phyloP scores from a whole-genome alignment of 805 yeast species.

The Lipomyces yamadae region DNA sequence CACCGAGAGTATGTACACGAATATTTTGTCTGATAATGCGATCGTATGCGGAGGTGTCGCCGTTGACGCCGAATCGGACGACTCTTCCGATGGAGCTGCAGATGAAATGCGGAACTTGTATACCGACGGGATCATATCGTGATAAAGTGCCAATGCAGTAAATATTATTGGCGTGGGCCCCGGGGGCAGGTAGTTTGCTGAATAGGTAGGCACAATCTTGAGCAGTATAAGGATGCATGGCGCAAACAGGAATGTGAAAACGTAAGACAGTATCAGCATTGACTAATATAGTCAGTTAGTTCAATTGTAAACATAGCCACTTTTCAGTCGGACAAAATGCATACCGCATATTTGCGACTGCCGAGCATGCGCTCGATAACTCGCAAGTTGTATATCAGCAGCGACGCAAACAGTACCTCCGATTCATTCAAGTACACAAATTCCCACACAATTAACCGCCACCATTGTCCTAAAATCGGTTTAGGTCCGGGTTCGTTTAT shows the following conservation, averaged over 20 bases:
- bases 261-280: conserved; percentile 38
- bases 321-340: conserved; percentile 6
- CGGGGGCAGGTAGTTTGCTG: conserved; percentile 40
- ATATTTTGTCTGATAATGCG: conserved; percentile 47
- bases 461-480: conserved; percentile 43
- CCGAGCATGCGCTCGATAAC: conserved; percentile 50
- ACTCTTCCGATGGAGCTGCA: conserved; percentile 31
- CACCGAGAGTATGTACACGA: conserved; percentile 45
- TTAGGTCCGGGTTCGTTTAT: conserved; percentile 22
- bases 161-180: conserved; percentile 49
- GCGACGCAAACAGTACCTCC: conserved; percentile 47
- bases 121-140: conserved; percentile 49
- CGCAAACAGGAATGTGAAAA: conserved; percentile 34
- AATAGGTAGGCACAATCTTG: conserved; percentile 31
- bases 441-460: conserved; percentile 46
- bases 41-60: conserved; percentile 19
- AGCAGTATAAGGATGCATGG: conserved; percentile 37
- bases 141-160: conserved; percentile 48
- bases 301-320: background rate
- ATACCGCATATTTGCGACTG: conserved; percentile 46
- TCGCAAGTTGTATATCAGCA: conserved; percentile 49
- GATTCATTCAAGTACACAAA: conserved; percentile 44
- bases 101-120: conserved; percentile 46
- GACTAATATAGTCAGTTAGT: conserved; percentile 18
- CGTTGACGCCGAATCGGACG: conserved; percentile 1